Base-by-base conservation (phyloP, 208 protist species). In the Trypanosoma theileri region DNA sequence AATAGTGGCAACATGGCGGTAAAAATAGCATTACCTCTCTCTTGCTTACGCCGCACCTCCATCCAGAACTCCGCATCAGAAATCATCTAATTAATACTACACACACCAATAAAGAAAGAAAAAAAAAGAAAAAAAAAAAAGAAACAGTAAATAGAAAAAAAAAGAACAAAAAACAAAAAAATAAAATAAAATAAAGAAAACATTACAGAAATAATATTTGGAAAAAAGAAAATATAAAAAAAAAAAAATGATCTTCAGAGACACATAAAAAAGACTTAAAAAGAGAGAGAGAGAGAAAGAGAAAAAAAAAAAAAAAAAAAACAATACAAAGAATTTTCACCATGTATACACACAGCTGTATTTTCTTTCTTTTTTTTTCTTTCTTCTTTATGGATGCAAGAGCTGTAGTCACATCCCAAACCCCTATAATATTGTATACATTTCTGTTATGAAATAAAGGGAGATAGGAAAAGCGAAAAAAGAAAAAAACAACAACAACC, bases 61-160 rank as follows among this genome's bases (percentile, higher is more conserved):
- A 87, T 82, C 87, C 90, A 95, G 59, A 95, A 95, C 62, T 95
- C 86, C 1, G 84, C 85, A 82, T 95, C 90, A 1, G 75, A 69
- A 66, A 95, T 95, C 89, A 95, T 95, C 63, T 10, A 21, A 35
- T 56, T 63, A 22, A 17, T 72, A 21, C 40, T 24, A 9, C n/a
- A 16, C 16, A 51, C 11, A 57, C 12, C 16, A 64, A 75, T 48
- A 44, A 51, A 56, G 40, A 59, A 71, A 66, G 53, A 42, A 45
- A 58, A 66, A 48, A 56, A 42, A 56, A 13, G 21, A 40, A 56
- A 58, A 21, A 10, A 59, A 48, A 64, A 56, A 62, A 64, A 26
- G 28, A 45, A 19, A 46, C 28, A 35, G 28, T 35, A 35, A 6
- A 35, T 35, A 35, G 4, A 35, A 35, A 35, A 6, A 8, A 35